Evolutionary conservation across 441 rosid species (phyloP), one percentile per base, ranked within the genome.

Genomic region (Pelargonium myrrhifolium): DNA sequence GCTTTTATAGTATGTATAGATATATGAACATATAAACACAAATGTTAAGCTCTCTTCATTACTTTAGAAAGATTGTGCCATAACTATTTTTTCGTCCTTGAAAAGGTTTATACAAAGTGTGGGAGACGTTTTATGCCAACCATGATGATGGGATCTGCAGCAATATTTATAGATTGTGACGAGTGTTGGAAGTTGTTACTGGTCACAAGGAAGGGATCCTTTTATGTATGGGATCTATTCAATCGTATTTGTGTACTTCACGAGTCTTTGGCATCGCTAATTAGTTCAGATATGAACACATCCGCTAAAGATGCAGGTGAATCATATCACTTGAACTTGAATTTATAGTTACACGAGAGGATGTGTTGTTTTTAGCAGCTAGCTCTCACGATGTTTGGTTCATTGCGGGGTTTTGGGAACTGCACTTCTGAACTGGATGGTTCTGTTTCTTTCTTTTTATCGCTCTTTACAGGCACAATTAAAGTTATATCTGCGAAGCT

Each of bases 51-150:
- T 51, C 0, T 51, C 2, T 20, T 51, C 1, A 17, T 51, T 51
- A 51, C 2, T 15, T 4, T 15, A 8, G 0, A 51, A 51, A 51
- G 3, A 1, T n/a, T 1, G 4, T 51, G 21, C 9, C 1, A 7
- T 51, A 51, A 1, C 6, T 21, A 51, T 51, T 51, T 15, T 12
- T 7, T n/a, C 6, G 22, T 22, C 24, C 59, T 53, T 53, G 59
- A 53, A 22, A 78, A 93, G 98, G 83, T 93, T 71, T 94, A 91
- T 79, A 88, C 99, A 9, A 91, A 88, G 81, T 88, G 89, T 53
- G 99, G 99, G 65, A 86, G 99, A 74, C 97, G 97, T 20, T 89
- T 86, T 28, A 81, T 94, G 92, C 99, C 99, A 10, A 76, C 93
- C 43, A 86, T 94, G 96, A 88, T 91, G 93, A 79, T 82, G 86